These are phyloP conservation scores for Rhynchospora tenuis DNA, from an alignment of 176 grass and related monocot genomes.

Conservation along the genomic window DNA sequence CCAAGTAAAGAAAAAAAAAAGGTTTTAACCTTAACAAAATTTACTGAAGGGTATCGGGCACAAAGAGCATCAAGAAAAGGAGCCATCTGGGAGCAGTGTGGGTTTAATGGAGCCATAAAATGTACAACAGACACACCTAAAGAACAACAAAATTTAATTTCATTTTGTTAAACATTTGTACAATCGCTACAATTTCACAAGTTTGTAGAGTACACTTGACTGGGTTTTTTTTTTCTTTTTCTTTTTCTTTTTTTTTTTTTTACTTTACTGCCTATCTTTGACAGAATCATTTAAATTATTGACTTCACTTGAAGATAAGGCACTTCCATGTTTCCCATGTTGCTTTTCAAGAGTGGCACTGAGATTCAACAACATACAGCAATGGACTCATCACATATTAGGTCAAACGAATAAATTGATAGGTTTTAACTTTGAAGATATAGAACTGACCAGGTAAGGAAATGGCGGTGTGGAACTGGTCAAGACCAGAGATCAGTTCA, in stretches of 20 bases:
- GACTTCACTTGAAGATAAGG: neutral
- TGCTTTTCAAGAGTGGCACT: neutral
- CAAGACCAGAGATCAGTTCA: conserved; percentile 66
- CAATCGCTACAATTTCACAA: neutral
- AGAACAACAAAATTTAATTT: conserved; percentile 13
- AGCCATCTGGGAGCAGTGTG: conserved; percentile 70
- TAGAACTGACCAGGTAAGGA: conserved; percentile 71
- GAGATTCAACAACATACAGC: neutral
- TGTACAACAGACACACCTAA: conserved; percentile 80
- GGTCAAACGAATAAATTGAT: conserved; percentile 54
- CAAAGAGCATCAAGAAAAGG: conserved; percentile 66
- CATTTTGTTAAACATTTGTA: neutral
- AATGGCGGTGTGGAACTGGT: conserved; percentile 77
- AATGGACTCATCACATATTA: conserved; percentile 43
- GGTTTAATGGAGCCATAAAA: conserved; percentile 74
- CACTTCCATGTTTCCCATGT: neutral
- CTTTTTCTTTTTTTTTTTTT: neutral
- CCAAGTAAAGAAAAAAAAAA: neutral
- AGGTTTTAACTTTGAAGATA: conserved; percentile 23
- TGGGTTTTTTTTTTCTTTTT: neutral
- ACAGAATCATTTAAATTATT: conserved; percentile 1
- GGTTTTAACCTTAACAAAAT: conserved; percentile 89
- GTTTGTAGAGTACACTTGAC: neutral
- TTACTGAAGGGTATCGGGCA: conserved; percentile 75
- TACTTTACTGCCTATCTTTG: neutral